phyloP scores from a whole-genome alignment of 2,329 filamentous ascomycete species.

The Emericellopsis atlantica region DNA sequence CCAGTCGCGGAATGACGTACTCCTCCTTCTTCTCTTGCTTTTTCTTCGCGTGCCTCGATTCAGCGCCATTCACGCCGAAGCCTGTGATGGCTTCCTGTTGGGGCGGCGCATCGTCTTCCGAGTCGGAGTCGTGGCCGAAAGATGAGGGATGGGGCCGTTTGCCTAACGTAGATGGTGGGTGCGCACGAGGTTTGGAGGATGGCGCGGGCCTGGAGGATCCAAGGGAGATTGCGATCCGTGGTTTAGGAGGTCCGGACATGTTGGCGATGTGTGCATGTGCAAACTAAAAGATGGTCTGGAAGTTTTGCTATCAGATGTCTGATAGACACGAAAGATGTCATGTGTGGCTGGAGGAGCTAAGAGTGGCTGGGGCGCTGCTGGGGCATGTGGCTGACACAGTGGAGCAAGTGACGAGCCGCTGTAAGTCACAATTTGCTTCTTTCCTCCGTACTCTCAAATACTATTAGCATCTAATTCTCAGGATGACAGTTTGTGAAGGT shows the following conservation, averaged over 20 bases:
- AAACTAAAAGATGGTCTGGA: not conserved
- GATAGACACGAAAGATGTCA: not conserved
- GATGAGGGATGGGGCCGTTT: conserved; percentile 32
- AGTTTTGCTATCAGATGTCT: not conserved
- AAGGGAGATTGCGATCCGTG: conserved; percentile 37
- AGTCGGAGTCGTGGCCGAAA: conserved; percentile 28
- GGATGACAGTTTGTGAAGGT: too few species aligned
- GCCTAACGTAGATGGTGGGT: conserved; percentile 29
- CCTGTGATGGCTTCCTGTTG: conserved; percentile 34
- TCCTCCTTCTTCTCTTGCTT: conserved; percentile 16
- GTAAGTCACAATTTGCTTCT: too few species aligned
- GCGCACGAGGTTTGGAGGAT: conserved; percentile 15
- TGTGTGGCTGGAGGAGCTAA: too few species aligned
- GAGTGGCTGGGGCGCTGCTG: too few species aligned
- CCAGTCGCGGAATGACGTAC: conserved; percentile 43
- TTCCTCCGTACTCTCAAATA: too few species aligned
- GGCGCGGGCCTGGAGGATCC: conserved; percentile 15
- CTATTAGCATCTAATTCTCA: too few species aligned
- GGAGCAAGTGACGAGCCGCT: too few species aligned
- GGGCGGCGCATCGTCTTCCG: conserved; percentile 16
- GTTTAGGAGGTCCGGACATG: conserved; percentile 22
- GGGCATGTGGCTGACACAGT: too few species aligned
- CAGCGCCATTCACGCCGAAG: conserved; percentile 30
- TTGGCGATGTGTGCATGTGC: conserved; percentile 4
- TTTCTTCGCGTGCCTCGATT: conserved; percentile 22